Evolutionary conservation across 2,329 filamentous ascomycete species (phyloP).

Genomic region (Alternaria infectoria): DNA sequence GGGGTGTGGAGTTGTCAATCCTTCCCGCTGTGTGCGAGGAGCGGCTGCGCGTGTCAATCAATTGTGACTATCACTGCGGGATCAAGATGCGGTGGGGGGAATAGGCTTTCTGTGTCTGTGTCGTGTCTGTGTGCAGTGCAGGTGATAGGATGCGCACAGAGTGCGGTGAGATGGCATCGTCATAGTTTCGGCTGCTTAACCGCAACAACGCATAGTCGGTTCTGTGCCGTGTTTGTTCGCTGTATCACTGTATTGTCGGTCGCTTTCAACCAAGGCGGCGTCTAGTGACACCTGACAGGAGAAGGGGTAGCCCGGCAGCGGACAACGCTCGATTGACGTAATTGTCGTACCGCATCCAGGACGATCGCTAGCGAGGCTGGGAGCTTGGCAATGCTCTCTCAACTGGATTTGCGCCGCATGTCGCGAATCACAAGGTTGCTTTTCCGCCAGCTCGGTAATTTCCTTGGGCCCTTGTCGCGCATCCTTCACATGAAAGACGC

Average conservation of each 20-base stretch:
- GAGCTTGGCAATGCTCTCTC: constrained; percentile 14
- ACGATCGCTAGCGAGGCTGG: constrained; percentile 17
- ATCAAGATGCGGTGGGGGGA: background rate
- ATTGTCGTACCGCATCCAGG: constrained; percentile 15
- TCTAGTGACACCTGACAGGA: background rate
- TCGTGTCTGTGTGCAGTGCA: background rate
- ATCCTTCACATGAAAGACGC: constrained; percentile 10
- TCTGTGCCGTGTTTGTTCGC: background rate
- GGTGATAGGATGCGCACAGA: background rate
- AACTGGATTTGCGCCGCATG: constrained; percentile 6
- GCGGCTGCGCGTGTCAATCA: constrained; percentile 8
- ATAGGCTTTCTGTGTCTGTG: background rate
- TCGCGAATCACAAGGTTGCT: constrained; percentile 12
- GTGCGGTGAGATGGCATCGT: background rate
- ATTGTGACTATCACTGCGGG: background rate
- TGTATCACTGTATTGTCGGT: background rate
- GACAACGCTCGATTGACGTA: constrained; percentile 10
- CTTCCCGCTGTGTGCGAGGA: constrained; percentile 1
- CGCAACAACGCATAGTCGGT: constrained; percentile 3
- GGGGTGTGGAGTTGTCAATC: constrained; percentile 6
- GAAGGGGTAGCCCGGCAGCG: background rate
- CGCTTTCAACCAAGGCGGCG: constrained; percentile 10
- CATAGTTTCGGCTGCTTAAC: background rate
- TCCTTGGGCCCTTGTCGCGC: constrained; percentile 6
- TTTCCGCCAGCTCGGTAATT: constrained; percentile 12